Evolutionary conservation across 768 basidiomycete species (phyloP).

Genomic region (Pluteus cervinus): DNA sequence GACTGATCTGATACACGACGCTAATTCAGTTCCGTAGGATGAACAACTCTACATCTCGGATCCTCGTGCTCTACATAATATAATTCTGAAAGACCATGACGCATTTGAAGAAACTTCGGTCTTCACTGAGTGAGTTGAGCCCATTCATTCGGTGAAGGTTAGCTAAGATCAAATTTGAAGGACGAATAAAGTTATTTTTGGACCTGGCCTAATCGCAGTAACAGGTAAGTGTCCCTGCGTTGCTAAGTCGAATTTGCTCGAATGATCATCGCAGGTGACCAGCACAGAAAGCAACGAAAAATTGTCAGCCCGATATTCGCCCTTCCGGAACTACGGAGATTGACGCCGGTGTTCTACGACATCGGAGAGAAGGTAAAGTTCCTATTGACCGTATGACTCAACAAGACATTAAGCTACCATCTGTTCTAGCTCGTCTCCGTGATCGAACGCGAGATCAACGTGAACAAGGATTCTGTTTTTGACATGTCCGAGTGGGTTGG

Average conservation of each 20-base stretch:
- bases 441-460: conserved; percentile 18
- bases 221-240: conserved; percentile 18
- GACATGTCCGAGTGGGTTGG: conserved; percentile 44
- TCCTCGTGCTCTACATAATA: conserved; percentile 40
- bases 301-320: conserved; percentile 44
- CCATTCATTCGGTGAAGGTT: not conserved
- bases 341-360: conserved; percentile 38
- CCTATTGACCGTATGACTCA: not conserved
- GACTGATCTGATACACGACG: not conserved
- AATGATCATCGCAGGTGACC: conserved; percentile 27
- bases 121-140: conserved; percentile 37
- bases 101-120: conserved; percentile 39
- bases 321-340: conserved; percentile 33
- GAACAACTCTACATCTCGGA: conserved; percentile 46
- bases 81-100: conserved; percentile 42
- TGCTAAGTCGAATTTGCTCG: not conserved
- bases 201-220: conserved; percentile 38
- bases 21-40: conserved; percentile 21
- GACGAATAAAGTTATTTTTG: conserved; percentile 39
- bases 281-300: conserved; percentile 44
- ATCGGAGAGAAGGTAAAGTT: conserved; percentile 35
- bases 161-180: conserved; percentile 16
- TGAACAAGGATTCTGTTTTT: conserved; percentile 18
- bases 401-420: not conserved
- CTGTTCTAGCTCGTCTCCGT: conserved; percentile 21